Conservation (phyloP, 257 asterid genomes). For the Nicotiana obtusifolia region DNA sequence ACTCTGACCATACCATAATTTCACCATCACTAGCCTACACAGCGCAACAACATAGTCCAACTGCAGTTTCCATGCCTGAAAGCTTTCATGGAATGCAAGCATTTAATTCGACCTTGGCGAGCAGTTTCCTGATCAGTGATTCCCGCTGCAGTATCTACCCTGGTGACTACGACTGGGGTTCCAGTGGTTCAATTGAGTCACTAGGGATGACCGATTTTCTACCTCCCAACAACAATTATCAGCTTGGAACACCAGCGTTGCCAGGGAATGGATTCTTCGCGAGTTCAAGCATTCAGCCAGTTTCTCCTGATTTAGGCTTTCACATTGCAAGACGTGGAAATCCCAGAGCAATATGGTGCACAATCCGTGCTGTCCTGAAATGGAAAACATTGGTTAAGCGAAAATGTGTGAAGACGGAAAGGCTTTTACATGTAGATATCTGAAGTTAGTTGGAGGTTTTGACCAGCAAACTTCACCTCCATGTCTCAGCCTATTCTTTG, state of each 20-base stretch:
- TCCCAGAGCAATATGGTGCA: slow-evolving; percentile 67
- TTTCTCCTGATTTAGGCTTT: slow-evolving; percentile 39
- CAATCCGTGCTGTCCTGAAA: slow-evolving; percentile 66
- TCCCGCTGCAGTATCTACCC: slow-evolving; percentile 32
- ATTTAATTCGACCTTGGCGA: slow-evolving; percentile 28
- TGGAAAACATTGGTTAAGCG: slow-evolving; percentile 60
- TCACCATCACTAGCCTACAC: slow-evolving; percentile 24
- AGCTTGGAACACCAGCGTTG: slow-evolving; percentile 33
- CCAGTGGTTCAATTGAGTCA: slow-evolving; percentile 23
- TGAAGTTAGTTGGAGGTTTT: background rate
- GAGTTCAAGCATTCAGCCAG: slow-evolving; percentile 27
- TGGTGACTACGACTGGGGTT: slow-evolving; percentile 27
- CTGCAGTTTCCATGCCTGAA: slow-evolving; percentile 32
- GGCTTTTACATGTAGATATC: slow-evolving; percentile 14
- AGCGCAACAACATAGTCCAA: slow-evolving; percentile 27
- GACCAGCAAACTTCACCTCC: background rate
- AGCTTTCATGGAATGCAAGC: slow-evolving; percentile 34
- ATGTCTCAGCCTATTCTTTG: background rate
- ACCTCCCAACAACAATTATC: slow-evolving; percentile 29
- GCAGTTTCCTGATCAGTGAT: slow-evolving; percentile 32
- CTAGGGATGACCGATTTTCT: slow-evolving; percentile 30
- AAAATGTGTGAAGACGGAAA: slow-evolving; percentile 38
- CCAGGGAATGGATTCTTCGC: slow-evolving; percentile 35
- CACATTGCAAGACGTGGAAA: slow-evolving; percentile 31
- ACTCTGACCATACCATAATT: slow-evolving; percentile 22